Conservation (phyloP, 805 yeast genomes). For the Barnettozyma sucrosica region DNA sequence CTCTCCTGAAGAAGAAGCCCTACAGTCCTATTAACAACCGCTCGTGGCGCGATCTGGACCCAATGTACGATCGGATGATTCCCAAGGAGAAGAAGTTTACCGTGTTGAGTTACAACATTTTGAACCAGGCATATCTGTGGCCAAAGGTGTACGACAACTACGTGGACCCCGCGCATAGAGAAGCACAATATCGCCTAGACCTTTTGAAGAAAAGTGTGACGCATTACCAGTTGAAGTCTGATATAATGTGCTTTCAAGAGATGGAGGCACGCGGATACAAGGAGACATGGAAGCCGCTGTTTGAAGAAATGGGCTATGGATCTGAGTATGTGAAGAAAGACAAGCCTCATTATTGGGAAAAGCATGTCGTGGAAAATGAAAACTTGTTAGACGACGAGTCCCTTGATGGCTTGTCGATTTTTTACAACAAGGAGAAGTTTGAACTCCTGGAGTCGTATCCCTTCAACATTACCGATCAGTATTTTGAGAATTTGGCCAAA, state of each 20-base stretch:
- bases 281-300: constrained; percentile 33
- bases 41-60: constrained; percentile 9
- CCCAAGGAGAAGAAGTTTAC: constrained; percentile 3
- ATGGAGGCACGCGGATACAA: constrained; percentile 39
- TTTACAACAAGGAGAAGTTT: constrained; percentile 44
- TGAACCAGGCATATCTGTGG: constrained; percentile 57
- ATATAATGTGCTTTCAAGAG: constrained; percentile 58
- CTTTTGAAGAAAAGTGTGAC: constrained; percentile 33
- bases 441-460: constrained; percentile 32
- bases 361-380: constrained; percentile 17
- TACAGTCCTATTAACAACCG: constrained; percentile 6
- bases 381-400: constrained; percentile 25
- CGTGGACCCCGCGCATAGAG: constrained; percentile 39
- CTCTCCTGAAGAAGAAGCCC: neutral
- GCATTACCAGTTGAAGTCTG: constrained; percentile 35
- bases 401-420: constrained; percentile 58
- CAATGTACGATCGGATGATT: constrained; percentile 1
- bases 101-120: constrained; percentile 39
- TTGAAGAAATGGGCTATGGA: constrained; percentile 34
- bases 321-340: constrained; percentile 45
- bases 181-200: constrained; percentile 44
- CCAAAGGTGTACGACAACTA: constrained; percentile 46
- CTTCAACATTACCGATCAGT: constrained; percentile 26
- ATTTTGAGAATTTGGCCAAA: constrained; percentile 6
- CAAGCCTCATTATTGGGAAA: constrained; percentile 48